Evolutionary conservation across 345 rosid genomes (phyloP), one percentile per base, ranked within the genome.

Genomic region (Firmiana major): DNA sequence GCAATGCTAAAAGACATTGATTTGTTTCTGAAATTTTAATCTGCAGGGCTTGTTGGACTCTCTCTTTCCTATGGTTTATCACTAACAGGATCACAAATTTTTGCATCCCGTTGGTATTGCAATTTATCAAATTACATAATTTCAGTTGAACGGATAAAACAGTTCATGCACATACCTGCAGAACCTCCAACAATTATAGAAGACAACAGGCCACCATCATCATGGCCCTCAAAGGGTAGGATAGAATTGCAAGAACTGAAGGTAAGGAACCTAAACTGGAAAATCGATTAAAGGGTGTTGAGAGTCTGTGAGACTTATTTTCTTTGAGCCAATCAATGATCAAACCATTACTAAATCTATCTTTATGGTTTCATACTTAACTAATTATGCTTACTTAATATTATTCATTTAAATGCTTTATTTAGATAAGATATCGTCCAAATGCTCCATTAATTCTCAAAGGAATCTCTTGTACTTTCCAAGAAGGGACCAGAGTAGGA

Each of bases 31-130:
- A 54, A 63, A 26, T 12, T 38, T 26, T 48, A 4, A 0, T 79
- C 55, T 77, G 78, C 86, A 91, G 95, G 86, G 24, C 85, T 91
- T 22, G 92, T 91, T 22, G 98, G 97, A 5, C 83, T 93, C 2
- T 93, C 97, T 1, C 90, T 93, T 26, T 93, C 98, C 1, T 91
- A 93, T 48, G 97, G 97, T 13, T 79, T 93, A 48, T n/a, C 94
- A 0, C 64, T 93, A 80, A 86, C 89, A 2, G 82, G 76, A 11
- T 83, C 89, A 15, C 92, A 90, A 58, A 86, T 90, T 48, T 86
- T 91, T 69, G 9, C 82, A 75, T 84, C 85, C 4, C 80, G 91
- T 68, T 93, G 92, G 90, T 86, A 86, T 68, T 89, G 93, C 85
- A 72, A 85, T 60, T 80, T 91, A 67, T 82, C 92, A 7, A 90